Evolutionary conservation across 75 land plant species (phyloP).

Genomic region (Selaginella tamariscina): DNA sequence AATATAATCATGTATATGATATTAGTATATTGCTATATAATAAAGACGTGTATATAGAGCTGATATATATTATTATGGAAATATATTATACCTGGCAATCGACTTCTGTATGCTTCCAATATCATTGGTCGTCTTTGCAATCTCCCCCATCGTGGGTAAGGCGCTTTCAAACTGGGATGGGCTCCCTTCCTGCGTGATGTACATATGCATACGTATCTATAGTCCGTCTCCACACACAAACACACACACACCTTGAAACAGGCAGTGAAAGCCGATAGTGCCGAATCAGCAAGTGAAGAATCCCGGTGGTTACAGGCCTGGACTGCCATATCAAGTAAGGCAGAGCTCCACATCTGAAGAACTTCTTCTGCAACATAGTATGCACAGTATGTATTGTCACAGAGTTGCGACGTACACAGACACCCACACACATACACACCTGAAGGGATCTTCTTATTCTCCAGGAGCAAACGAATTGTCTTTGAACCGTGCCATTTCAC

Average conservation of each 20-base stretch:
- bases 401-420: too few relatives aligned
- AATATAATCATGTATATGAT: too few relatives aligned
- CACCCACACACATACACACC: too few relatives aligned
- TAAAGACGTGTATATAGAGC: too few relatives aligned
- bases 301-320: slow-evolving; percentile 61
- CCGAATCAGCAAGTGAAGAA: slow-evolving; percentile 44
- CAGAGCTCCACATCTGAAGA: slow-evolving; percentile 69
- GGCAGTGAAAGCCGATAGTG: slow-evolving; percentile 59
- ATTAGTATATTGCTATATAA: too few relatives aligned
- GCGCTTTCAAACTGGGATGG: slow-evolving; percentile 37
- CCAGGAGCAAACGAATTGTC: slow-evolving; percentile 51
- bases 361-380: too few relatives aligned
- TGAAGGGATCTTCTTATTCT: slow-evolving; percentile 41
- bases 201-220: slow-evolving; percentile 16
- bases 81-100: too few relatives aligned
- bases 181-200: slow-evolving; percentile 20
- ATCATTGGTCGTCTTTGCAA: slow-evolving; percentile 44
- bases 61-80: too few relatives aligned
- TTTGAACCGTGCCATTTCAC: slow-evolving; percentile 98
- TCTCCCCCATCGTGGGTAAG: slow-evolving; percentile 54
- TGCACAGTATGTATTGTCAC: too few relatives aligned
- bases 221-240: not conserved
- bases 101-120: slow-evolving; percentile 48
- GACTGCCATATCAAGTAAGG: slow-evolving; percentile 55
- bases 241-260: slow-evolving; percentile 49